These are phyloP conservation scores for Cicer chorassanicum DNA, from an alignment of 306 rosid species.

Conservation along the genomic window DNA sequence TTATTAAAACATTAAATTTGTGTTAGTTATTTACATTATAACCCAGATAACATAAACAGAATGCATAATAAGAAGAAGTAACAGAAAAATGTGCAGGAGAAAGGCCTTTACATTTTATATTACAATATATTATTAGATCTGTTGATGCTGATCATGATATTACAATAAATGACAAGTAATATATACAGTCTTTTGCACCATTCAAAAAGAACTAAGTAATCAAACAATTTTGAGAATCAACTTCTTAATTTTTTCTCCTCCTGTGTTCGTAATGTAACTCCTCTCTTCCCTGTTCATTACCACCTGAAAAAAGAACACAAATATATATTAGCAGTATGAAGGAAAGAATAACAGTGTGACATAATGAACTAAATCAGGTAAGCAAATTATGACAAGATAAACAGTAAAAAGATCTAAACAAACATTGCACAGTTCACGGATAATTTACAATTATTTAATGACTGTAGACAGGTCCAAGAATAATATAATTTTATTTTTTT, in stretches of 20 bases:
- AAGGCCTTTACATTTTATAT: slow-evolving; percentile 23
- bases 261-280: slow-evolving; percentile 42
- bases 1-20: too few species aligned
- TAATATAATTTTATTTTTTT: too few species aligned
- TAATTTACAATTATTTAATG: neutral
- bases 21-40: neutral
- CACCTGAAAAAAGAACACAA: neutral
- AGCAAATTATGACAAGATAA: neutral
- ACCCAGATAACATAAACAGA: neutral
- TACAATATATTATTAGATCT: neutral
- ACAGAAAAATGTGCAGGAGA: slow-evolving; percentile 10
- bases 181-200: slow-evolving; percentile 43
- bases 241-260: slow-evolving; percentile 23
- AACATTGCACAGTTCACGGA: neutral
- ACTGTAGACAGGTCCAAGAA: too few species aligned
- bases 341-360: neutral
- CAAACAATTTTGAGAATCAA: slow-evolving; percentile 41
- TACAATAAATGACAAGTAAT: slow-evolving; percentile 27
- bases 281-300: slow-evolving; percentile 26
- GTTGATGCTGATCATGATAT: slow-evolving; percentile 23
- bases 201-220: slow-evolving; percentile 33
- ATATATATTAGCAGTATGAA: slow-evolving; percentile 12
- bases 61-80: neutral
- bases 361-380: neutral
- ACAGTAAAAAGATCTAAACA: neutral